Evolutionary conservation across 768 basidiomycete species (phyloP), one percentile per base, ranked within the genome.

Genomic region (Clitopilus hobsonii): DNA sequence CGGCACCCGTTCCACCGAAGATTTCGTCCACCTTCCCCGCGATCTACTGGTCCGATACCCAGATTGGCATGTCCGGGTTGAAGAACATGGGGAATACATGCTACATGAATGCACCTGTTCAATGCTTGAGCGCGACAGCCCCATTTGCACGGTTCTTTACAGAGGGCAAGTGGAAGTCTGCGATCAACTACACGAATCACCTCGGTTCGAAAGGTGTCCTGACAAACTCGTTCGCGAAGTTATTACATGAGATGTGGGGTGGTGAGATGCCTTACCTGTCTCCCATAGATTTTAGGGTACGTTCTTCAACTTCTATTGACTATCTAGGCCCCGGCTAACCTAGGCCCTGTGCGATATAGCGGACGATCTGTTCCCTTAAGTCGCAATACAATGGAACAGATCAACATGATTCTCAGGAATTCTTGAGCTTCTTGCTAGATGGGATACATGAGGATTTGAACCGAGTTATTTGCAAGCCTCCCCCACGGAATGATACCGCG

Each of bases 391-490:
- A 83, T 28, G 92, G 91, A 1, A 80, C 85, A 14, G 88, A 94
- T 61, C 96, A 99, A 67, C 96, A 99, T 63, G 96, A 99, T 70
- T 94, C 94, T 20, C 97, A 98, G 69, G 96, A 99, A 71, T 97
- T 98, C 69, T 76, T 99, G 36, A 90, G 85, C 22, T 95, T 96
- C 75, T 78, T 99, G 24, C 78, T 99, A 53, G 97, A 98, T 64
- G 91, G 90, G 14, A 83, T 94, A 24, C 91, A 94, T 63, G 93
- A 95, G 64, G 91, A 93, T 66, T 76, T 94, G 51, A 94, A 94
- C 65, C 82, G 91, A 14, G 75, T 98, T 20, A 76, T 94, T 52
- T 70, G 80, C n/a, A 90, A 88, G 61, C 88, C 88, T 3, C 68
- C 73, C 4, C 41, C 41, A 23, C 74, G 81, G 49, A 80, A 81